Evolutionary conservation across 345 rosid genomes (phyloP).

Genomic region (Euclidium syriacum): DNA sequence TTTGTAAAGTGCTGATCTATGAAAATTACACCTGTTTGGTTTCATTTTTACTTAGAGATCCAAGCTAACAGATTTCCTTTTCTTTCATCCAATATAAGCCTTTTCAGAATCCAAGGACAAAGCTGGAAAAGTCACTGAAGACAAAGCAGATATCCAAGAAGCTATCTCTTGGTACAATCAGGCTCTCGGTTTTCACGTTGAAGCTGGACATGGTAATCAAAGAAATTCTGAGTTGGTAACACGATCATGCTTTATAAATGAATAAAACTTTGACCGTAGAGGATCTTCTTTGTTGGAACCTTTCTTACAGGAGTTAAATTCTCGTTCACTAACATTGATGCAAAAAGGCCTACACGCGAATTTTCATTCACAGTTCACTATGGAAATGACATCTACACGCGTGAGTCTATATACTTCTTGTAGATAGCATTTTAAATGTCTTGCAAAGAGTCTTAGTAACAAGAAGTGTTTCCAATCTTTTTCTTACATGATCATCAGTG

Average conservation of each 20-base stretch:
- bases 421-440: neutral
- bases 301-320: constrained; percentile 71
- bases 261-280: neutral
- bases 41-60: constrained; percentile 2
- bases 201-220: constrained; percentile 77
- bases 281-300: constrained; percentile 9
- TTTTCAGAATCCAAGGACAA: constrained; percentile 43
- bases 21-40: neutral
- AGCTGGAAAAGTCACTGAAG: constrained; percentile 36
- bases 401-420: constrained; percentile 39
- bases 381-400: constrained; percentile 55
- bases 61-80: constrained; percentile 3
- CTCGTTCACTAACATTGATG: constrained; percentile 53
- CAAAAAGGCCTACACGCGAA: constrained; percentile 40
- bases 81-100: constrained; percentile 19
- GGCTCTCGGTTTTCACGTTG: constrained; percentile 71
- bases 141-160: constrained; percentile 46
- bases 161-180: constrained; percentile 80
- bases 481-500: constrained; percentile 44
- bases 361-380: constrained; percentile 64
- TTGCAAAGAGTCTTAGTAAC: constrained; percentile 1
- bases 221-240: neutral
- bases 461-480: constrained; percentile 5
- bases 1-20: neutral
- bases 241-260: neutral